Evolutionary conservation across 805 yeast species (phyloP).

Genomic region (Debaryomyces hansenii): DNA sequence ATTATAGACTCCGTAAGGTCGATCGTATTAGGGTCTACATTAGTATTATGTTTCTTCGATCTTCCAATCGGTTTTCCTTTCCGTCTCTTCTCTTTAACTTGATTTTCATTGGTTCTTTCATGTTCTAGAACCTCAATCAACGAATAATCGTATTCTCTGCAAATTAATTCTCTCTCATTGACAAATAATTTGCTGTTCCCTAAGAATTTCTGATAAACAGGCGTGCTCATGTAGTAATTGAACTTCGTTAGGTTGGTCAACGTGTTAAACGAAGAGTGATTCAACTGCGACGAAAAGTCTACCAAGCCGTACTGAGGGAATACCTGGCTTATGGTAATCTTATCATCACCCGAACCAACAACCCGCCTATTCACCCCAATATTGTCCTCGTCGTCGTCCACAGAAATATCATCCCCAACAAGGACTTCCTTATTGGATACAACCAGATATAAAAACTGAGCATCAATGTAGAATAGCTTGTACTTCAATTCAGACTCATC

Average conservation of each 20-base stretch:
- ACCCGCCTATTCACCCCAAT: slow-evolving; percentile 3
- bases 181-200: slow-evolving; percentile 29
- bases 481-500: slow-evolving; percentile 13
- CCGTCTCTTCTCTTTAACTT: slow-evolving; percentile 10
- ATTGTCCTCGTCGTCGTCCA: slow-evolving; percentile 6
- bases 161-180: slow-evolving; percentile 34
- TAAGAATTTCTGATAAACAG: slow-evolving; percentile 18
- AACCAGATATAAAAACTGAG: slow-evolving; percentile 19
- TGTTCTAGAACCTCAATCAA: slow-evolving; percentile 13
- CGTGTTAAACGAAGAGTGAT: slow-evolving; percentile 35
- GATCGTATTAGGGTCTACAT: slow-evolving; percentile 39
- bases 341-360: slow-evolving; percentile 19
- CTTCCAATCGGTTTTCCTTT: slow-evolving; percentile 29
- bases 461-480: slow-evolving; percentile 26
- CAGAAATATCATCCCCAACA: slow-evolving; percentile 7
- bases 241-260: slow-evolving; percentile 34
- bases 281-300: slow-evolving; percentile 26
- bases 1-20: slow-evolving; percentile 40
- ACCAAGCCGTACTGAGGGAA: slow-evolving; percentile 41
- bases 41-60: slow-evolving; percentile 28
- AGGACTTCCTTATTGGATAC: slow-evolving; percentile 22
- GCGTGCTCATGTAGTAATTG: slow-evolving; percentile 34
- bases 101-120: slow-evolving; percentile 5
- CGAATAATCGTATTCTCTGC: slow-evolving; percentile 28
- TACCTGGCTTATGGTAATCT: slow-evolving; percentile 35